Evolutionary conservation across 2,329 filamentous ascomycete genomes (phyloP), one percentile per base, ranked within the genome.

Genomic region (Pestalotiopsis sp.): DNA sequence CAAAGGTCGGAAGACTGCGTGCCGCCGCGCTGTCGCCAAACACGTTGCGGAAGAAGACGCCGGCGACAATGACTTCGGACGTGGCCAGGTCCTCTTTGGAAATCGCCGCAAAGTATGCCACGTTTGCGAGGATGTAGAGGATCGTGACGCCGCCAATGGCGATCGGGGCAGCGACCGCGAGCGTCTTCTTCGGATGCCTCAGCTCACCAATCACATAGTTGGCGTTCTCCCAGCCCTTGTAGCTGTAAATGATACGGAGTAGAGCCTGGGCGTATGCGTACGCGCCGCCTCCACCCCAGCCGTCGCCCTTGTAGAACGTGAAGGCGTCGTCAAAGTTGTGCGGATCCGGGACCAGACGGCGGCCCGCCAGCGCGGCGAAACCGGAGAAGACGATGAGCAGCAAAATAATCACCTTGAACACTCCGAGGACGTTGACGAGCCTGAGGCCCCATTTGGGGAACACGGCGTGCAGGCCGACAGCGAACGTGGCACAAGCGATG

Each of bases 31-130:
- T 82, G 70, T 86, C 79, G 2, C 89, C 89, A 72, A 90, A 91
- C 3, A 91, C 82, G 36, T 89, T 90, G 62, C 81, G 81, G 79
- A 91, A 90, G 77, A 91, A 91, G 6, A 88, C 76, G 0, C 85
- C 86, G 0, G 89, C 89, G 0, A 91, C 88, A 2, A 89, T 87
- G 20, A 88, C 85, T 64, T 89, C 87, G 0, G 87, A 87, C 3
- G 80, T 83, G 6, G 86, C 86, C 4, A 91, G 79, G 2, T 90
- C 86, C 1, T 82, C 77, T 72, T 89, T 90, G 1, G 87, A 83
- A 13, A 90, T 88, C 0, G 88, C 89, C 0, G 89, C 86, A 69
- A 91, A 91, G 78, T 91, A 91, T 1, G 89, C 88, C 1, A 91
- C 84, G 72, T 91, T 91, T 63, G 88, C 88, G 9, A 91, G 82